phyloP scores from a whole-genome alignment of 345 rosid species.

The Eucalyptus tenuipes region DNA sequence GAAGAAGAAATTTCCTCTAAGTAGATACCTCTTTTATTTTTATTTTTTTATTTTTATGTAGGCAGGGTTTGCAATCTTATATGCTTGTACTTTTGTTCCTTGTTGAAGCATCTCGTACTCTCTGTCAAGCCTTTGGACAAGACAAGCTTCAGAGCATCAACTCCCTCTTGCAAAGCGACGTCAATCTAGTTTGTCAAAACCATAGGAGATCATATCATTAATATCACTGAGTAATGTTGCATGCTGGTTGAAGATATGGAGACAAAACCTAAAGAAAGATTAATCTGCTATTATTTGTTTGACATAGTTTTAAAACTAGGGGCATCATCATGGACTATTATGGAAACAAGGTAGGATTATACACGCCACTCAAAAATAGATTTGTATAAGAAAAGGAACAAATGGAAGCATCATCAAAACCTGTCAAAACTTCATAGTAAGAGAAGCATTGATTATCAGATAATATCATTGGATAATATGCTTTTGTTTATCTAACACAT shows the following conservation, averaged over 20 bases:
- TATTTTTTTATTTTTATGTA: constrained; percentile 6
- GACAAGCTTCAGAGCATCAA: constrained; percentile 48
- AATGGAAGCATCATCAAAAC: not conserved
- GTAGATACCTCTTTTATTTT: not conserved
- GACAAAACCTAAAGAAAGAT: not conserved
- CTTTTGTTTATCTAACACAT: not conserved
- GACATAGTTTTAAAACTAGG: not conserved
- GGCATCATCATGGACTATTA: not conserved
- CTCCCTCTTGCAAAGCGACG: constrained; percentile 59
- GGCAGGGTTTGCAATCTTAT: constrained; percentile 41
- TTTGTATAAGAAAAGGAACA: not conserved
- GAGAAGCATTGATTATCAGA: not conserved
- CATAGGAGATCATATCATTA: not conserved
- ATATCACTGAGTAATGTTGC: not conserved
- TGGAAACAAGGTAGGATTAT: not conserved
- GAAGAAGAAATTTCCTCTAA: not conserved
- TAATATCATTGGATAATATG: not conserved
- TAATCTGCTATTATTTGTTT: not conserved
- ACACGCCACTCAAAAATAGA: not conserved
- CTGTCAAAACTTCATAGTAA: not conserved
- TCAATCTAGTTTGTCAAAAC: constrained; percentile 40
- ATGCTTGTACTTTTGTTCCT: constrained; percentile 76
- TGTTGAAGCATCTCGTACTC: constrained; percentile 55
- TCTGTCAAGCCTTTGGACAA: constrained; percentile 68
- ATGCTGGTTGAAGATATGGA: not conserved